Conservation (phyloP, 441 rosid species). For the Syzygium syzygioides region DNA sequence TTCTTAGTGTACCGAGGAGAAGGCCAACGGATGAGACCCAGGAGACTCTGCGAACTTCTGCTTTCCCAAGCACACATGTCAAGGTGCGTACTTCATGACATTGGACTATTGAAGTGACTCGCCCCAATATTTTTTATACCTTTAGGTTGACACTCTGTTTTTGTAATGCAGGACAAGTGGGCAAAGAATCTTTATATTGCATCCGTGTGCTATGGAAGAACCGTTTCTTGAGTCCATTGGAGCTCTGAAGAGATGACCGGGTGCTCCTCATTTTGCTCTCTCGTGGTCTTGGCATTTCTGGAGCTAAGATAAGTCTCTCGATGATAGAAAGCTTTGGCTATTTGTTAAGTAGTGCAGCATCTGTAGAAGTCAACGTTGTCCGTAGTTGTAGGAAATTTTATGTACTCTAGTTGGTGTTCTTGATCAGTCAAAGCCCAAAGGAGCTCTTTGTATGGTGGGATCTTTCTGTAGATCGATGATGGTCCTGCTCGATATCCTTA, state of each 20-base stretch:
- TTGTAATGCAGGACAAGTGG: constrained; percentile 66
- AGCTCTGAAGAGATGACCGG: neutral
- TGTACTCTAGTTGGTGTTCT: neutral
- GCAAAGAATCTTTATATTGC: constrained; percentile 57
- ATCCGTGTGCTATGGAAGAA: constrained; percentile 50
- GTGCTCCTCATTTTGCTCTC: neutral
- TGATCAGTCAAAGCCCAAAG: neutral
- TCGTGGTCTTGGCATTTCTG: neutral
- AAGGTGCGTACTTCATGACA: constrained; percentile 37
- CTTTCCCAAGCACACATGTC: constrained; percentile 89
- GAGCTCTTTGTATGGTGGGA: neutral
- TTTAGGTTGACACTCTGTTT: neutral
- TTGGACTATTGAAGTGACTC: neutral
- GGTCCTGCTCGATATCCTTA: neutral
- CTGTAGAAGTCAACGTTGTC: neutral
- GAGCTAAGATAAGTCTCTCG: neutral
- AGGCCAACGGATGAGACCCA: constrained; percentile 80
- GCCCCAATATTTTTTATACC: neutral
- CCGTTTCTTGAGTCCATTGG: constrained; percentile 36
- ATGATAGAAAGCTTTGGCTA: neutral
- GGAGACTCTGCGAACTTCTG: constrained; percentile 88
- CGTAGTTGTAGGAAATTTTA: neutral
- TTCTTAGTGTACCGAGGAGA: constrained; percentile 69
- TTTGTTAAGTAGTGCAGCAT: neutral
- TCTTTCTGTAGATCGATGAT: neutral